phyloP scores from a whole-genome alignment of 768 basidiomycete species.

The Kwoniella dejecticola region DNA sequence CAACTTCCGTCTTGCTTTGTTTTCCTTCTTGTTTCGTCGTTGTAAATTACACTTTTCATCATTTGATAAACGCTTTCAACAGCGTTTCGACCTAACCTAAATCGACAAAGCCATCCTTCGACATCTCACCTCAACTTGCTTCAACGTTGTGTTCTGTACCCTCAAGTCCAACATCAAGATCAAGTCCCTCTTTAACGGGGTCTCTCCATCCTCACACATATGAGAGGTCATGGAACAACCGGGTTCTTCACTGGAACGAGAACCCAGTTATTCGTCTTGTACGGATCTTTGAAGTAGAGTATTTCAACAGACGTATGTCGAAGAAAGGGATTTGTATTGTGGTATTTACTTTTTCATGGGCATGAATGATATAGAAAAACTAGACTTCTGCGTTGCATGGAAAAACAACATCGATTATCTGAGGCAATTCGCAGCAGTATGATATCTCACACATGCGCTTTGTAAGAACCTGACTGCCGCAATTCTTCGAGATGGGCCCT shows the following conservation, averaged over 20 bases:
- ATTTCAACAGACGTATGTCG: background rate
- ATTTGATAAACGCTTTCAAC: slow-evolving; percentile 17
- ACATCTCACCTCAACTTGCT: too few relatives aligned
- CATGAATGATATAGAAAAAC: slow-evolving; percentile 11
- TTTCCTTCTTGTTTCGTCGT: slow-evolving; percentile 4
- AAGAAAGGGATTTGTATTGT: background rate
- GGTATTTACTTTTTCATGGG: slow-evolving; percentile 8
- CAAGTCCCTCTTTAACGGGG: slow-evolving; percentile 15
- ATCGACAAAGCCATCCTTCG: background rate
- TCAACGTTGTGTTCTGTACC: too few relatives aligned
- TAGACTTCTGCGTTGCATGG: too few relatives aligned
- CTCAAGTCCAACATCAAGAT: background rate
- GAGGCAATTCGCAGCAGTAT: too few relatives aligned
- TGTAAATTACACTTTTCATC: slow-evolving; percentile 6
- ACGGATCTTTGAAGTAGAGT: background rate
- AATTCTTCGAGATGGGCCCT: too few relatives aligned
- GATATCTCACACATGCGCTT: too few relatives aligned
- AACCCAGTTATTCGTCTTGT: background rate
- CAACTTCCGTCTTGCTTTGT: too few relatives aligned
- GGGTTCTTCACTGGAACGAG: slow-evolving; percentile 4
- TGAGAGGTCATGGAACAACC: too few relatives aligned
- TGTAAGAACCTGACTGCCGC: too few relatives aligned
- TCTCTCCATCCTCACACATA: background rate
- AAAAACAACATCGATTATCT: too few relatives aligned
- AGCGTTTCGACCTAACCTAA: slow-evolving; percentile 11